phyloP scores from a whole-genome alignment of 192 early-diverging fungal genomes.

The Entomortierella chlamydospora region DNA sequence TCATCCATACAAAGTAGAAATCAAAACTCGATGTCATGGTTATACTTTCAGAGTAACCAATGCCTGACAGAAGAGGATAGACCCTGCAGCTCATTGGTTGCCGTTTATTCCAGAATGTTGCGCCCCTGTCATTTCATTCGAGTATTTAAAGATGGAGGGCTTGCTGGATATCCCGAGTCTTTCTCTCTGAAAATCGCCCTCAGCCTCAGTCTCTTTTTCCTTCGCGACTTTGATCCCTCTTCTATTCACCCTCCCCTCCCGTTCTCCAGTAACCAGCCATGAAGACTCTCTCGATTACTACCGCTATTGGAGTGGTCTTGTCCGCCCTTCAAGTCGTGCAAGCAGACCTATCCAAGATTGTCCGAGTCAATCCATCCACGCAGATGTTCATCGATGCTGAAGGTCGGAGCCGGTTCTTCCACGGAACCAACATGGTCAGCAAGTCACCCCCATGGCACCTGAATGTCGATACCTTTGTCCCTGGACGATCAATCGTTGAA shows the following conservation, averaged over 20 bases:
- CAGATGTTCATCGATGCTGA: constrained; percentile 59
- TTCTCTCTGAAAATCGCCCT: background rate
- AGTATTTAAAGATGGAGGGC: too few species aligned
- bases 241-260: background rate
- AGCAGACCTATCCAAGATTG: constrained; percentile 58
- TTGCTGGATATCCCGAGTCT: background rate
- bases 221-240: background rate
- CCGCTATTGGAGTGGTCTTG: constrained; percentile 21
- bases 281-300: constrained; percentile 26
- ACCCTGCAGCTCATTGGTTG: too few species aligned
- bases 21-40: too few species aligned
- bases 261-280: constrained; percentile 1
- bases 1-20: too few species aligned
- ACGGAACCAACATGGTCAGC: constrained; percentile 70
- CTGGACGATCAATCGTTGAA: constrained; percentile 57
- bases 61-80: too few species aligned
- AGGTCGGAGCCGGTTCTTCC: constrained; percentile 65
- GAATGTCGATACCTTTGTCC: constrained; percentile 54
- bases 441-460: constrained; percentile 64
- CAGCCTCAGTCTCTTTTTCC: background rate
- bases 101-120: too few species aligned
- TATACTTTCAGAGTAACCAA: too few species aligned
- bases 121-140: too few species aligned
- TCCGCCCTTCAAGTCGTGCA: background rate
- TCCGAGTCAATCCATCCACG: constrained; percentile 53